Conservation (phyloP, 805 yeast genomes). For the Millerozyma acaciae region DNA sequence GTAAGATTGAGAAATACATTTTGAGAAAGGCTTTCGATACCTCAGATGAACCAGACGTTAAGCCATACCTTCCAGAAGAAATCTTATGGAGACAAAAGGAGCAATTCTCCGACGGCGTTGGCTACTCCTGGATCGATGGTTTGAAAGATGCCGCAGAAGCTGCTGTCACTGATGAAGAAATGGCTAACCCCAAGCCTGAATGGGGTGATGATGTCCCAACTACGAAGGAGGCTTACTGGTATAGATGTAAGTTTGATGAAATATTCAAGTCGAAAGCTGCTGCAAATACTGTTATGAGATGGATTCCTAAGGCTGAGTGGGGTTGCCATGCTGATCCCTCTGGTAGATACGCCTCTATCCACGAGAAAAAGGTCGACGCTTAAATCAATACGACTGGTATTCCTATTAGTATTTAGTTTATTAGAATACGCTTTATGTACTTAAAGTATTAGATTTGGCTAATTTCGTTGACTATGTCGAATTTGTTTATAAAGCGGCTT, state of each 20-base stretch:
- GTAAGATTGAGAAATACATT: slow-evolving; percentile 89
- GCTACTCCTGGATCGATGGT: slow-evolving; percentile 98
- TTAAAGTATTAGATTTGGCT: too few relatives aligned
- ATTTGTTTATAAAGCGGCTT: too few relatives aligned
- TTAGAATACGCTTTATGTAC: too few relatives aligned
- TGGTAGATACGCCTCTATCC: slow-evolving; percentile 93
- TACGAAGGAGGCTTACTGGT: slow-evolving; percentile 99
- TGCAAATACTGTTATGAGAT: slow-evolving; percentile 95
- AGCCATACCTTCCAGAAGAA: slow-evolving; percentile 93
- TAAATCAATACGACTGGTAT: too few relatives aligned
- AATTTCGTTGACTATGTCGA: too few relatives aligned
- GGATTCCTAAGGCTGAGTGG: slow-evolving; percentile 99
- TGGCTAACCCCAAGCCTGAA: slow-evolving; percentile 85
- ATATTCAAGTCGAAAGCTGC: slow-evolving; percentile 85
- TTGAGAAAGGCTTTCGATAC: slow-evolving; percentile 98
- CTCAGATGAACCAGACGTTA: slow-evolving; percentile 66
- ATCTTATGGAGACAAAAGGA: slow-evolving; percentile 99
- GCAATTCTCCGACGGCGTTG: slow-evolving; percentile 99
- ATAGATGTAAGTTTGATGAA: slow-evolving; percentile 94
- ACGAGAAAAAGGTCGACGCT: slow-evolving; percentile 53
- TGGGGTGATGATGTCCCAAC: slow-evolving; percentile 96
- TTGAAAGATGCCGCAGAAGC: slow-evolving; percentile 93
- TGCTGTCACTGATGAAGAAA: slow-evolving; percentile 82
- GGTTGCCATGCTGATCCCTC: slow-evolving; percentile 99
- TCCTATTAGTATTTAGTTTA: too few relatives aligned